Evolutionary conservation across 2,329 filamentous ascomycete species (phyloP).

Genomic region (Talaromyces marneffei): DNA sequence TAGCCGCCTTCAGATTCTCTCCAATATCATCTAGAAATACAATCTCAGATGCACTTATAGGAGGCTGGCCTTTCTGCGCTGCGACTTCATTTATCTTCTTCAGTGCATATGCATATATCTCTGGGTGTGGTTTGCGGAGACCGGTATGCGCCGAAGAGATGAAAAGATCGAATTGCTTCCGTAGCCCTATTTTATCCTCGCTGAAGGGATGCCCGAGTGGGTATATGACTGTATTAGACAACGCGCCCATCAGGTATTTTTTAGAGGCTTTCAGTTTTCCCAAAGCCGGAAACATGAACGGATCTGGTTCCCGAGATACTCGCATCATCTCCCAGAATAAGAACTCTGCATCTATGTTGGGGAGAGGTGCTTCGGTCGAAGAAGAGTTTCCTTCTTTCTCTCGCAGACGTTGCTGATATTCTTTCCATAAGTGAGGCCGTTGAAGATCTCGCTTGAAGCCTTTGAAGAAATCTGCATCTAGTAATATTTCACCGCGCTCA

Average conservation of each 20-base stretch:
- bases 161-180: constrained; percentile 74
- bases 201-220: constrained; percentile 67
- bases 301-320: constrained; percentile 63
- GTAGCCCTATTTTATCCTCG: constrained; percentile 54
- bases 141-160: constrained; percentile 81
- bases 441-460: constrained; percentile 71
- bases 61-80: constrained; percentile 49
- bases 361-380: constrained; percentile 49
- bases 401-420: constrained; percentile 44
- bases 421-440: constrained; percentile 60
- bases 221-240: constrained; percentile 88
- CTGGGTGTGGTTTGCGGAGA: constrained; percentile 76
- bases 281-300: constrained; percentile 82
- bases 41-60: constrained; percentile 60
- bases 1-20: constrained; percentile 79
- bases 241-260: constrained; percentile 67
- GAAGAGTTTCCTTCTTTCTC: constrained; percentile 20
- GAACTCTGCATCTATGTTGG: constrained; percentile 67
- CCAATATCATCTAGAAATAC: constrained; percentile 93
- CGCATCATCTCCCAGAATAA: constrained; percentile 93
- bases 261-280: constrained; percentile 59
- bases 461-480: constrained; percentile 69
- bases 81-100: constrained; percentile 60
- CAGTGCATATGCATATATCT: constrained; percentile 72
- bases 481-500: constrained; percentile 72